Base-by-base conservation (phyloP, 202 grass and related monocot genomes). In the Saccharum hybrid region DNA sequence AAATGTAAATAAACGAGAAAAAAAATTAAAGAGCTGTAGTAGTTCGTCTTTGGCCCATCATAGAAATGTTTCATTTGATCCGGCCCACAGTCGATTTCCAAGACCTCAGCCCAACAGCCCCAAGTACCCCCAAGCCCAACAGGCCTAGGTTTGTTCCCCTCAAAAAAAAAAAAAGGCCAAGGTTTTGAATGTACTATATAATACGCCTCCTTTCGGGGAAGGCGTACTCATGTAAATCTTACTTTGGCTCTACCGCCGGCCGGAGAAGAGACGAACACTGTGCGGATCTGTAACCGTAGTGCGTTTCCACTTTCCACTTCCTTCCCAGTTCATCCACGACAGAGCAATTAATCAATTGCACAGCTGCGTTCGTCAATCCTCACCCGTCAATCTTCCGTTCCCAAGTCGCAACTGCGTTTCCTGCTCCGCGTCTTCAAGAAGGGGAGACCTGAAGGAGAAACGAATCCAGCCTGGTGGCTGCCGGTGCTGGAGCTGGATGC, bases 231-330 rank as follows among this genome's bases (percentile, higher is more conserved):
- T 0, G 0, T 0, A 0, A 0, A 2, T 2, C 0, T 22, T 18
- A 2, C 54, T 18, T 72, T 43, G 0, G n/a, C 45, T 31, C 11
- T 13, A 80, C 66, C 16, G 73, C 78, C 59, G 39, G 73, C 73
- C 1, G 66, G 3, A 41, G 81, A 81, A 45, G 42, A 22, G 71
- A 79, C 73, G 59, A 79, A n/a, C 34, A 22, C 71, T 10, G 54
- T n/a, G 63, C 74, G 83, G 88, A 86, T 90, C 83, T 90, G 83
- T 69, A 89, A 89, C 74, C n/a, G 85, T 37, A 51, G 31, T 69
- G 83, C 79, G 79, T 86, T 84, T 82, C 87, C 73, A 82, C 59
- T 56, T 19, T 66, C 31, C 71, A 48, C 45, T 48, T 4, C 12
- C 45, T 14, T 8, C 31, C 16, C 79, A 7, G 67, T 43, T 71